Conservation (phyloP, 805 yeast genomes). For the Aciculoconidium aculeatum region DNA sequence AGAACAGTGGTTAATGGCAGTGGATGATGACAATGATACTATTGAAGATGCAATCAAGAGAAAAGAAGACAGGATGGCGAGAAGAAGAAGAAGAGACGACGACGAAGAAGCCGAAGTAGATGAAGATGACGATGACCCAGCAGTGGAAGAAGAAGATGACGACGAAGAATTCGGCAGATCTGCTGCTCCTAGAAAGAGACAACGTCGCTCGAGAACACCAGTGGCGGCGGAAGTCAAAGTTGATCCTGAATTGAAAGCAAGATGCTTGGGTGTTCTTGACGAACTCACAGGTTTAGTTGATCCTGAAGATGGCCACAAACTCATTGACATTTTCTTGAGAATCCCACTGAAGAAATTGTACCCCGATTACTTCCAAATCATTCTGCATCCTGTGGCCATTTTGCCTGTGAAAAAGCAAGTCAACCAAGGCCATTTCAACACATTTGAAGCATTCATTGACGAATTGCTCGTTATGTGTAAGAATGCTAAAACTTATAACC, state of each 20-base stretch:
- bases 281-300: conserved; percentile 38
- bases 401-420: conserved; percentile 48
- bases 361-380: conserved; percentile 77
- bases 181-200: conserved; percentile 6
- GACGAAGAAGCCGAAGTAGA: conserved; percentile 16
- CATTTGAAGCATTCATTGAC: conserved; percentile 42
- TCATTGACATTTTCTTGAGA: conserved; percentile 46
- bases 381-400: conserved; percentile 56
- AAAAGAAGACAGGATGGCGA: conserved; percentile 40
- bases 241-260: conserved; percentile 13
- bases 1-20: conserved; percentile 48
- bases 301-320: conserved; percentile 36
- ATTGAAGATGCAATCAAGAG: conserved; percentile 55
- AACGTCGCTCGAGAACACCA: conserved; percentile 10
- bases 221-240: conserved; percentile 4
- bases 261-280: conserved; percentile 36
- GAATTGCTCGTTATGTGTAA: conserved; percentile 65
- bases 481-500: conserved; percentile 73
- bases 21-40: conserved; percentile 66
- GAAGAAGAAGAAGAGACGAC: conserved; percentile 28
- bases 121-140: conserved; percentile 18
- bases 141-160: conserved; percentile 21
- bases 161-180: conserved; percentile 8
- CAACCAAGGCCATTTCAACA: conserved; percentile 28
- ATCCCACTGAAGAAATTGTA: conserved; percentile 70